Percentiles rank a stretch among this genome's conserved stretches.
Conservation (phyloP, 1,139 yeast genomes). For the Candida albicans region DNA sequence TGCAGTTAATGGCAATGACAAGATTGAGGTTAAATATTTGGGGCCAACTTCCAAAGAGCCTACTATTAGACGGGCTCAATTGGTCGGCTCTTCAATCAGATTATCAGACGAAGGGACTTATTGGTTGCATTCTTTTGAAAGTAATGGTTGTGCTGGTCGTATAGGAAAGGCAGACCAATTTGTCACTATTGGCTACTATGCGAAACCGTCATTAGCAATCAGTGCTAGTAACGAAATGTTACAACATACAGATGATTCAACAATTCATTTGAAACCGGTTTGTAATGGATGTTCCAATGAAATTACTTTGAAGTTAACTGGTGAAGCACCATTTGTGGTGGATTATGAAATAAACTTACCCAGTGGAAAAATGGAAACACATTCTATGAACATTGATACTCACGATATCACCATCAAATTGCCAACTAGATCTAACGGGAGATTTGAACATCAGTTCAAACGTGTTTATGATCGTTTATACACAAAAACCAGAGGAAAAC, state of each 20-base stretch:
- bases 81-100: conserved; percentile 12
- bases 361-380: conserved; percentile 43
- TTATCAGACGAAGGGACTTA: conserved; percentile 65
- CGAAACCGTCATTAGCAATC: conserved; percentile 53
- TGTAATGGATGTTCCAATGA: conserved; percentile 34
- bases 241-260: conserved; percentile 22
- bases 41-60: conserved; percentile 8
- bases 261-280: conserved; percentile 29
- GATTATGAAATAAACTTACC: conserved; percentile 69
- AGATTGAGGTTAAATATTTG: conserved; percentile 25
- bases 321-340: conserved; percentile 72
- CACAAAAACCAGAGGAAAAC: conserved; percentile 42
- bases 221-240: conserved; percentile 18
- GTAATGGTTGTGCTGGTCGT: conserved; percentile 69
- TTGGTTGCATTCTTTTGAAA: conserved; percentile 55
- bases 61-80: conserved; percentile 5
- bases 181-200: conserved; percentile 50
- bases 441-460: conserved; percentile 58
- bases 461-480: conserved; percentile 70
- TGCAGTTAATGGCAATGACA: conserved; percentile 27
- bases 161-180: conserved; percentile 34
- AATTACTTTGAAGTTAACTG: conserved; percentile 37
- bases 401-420: conserved; percentile 27
- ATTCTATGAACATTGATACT: conserved; percentile 33
- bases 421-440: conserved; percentile 49